phyloP scores from a whole-genome alignment of 305 asterid genomes.

The Fraxinus floribunda region DNA sequence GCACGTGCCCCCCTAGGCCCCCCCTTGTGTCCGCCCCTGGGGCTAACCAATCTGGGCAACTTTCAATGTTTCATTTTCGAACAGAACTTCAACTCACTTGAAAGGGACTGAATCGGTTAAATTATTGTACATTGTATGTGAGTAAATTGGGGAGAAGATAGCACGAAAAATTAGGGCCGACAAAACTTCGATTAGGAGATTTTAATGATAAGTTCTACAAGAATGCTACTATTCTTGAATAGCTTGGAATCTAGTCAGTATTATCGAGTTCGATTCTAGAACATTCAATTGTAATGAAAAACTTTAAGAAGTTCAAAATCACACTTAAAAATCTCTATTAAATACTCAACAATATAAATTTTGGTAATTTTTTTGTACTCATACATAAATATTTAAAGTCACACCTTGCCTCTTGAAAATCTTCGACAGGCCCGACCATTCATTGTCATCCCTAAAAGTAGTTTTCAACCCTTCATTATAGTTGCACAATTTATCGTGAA shows the following conservation, averaged over 20 bases:
- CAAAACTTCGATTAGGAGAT: no score
- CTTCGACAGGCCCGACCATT: neutral
- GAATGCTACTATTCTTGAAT: no score
- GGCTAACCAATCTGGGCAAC: neutral
- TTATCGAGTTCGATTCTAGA: neutral
- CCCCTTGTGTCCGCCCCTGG: no score
- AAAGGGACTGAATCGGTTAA: no score
- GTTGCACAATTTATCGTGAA: neutral
- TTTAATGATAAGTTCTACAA: no score
- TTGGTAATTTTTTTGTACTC: neutral
- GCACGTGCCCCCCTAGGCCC: no score
- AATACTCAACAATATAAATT: neutral
- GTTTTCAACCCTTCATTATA: neutral
- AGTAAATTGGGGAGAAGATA: no score
- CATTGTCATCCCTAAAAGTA: neutral
- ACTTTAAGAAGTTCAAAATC: neutral
- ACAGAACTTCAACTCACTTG: no score
- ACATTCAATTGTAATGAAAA: neutral
- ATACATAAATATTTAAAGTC: neutral
- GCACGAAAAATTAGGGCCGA: no score
- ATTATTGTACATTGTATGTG: no score
- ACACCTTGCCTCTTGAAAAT: neutral
- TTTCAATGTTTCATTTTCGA: no score
- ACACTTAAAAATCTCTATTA: neutral
- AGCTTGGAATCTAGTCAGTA: no score